Evolutionary conservation across 352 stramenopile species (phyloP).

Genomic region (Globisporangium echinulatum): DNA sequence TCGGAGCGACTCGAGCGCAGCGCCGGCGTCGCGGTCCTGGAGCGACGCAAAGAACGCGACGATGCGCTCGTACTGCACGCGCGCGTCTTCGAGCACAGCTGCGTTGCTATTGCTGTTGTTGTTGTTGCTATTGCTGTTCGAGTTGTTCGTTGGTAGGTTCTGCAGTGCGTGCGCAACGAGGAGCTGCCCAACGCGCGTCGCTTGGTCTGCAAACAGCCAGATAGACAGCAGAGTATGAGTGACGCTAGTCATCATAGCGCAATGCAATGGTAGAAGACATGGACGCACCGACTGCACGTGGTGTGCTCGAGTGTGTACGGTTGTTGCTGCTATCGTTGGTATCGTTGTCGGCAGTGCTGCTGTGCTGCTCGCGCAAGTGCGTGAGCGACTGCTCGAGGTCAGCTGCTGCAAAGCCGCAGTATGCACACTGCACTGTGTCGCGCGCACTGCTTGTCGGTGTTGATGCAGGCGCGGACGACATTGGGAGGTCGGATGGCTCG

Average conservation of each 20-base stretch:
- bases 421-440: constrained; percentile 21
- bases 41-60: constrained; percentile 32
- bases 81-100: constrained; percentile 42
- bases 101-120: constrained; percentile 16
- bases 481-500: constrained; percentile 13
- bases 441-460: constrained; percentile 5
- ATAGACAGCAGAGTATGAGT: neutral
- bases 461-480: constrained; percentile 3
- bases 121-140: neutral
- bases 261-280: neutral
- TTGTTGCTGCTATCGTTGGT: constrained; percentile 13
- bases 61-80: constrained; percentile 34
- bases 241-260: neutral
- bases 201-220: constrained; percentile 24
- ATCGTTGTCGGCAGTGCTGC: constrained; percentile 4
- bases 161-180: constrained; percentile 42
- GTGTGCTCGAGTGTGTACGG: constrained; percentile 1
- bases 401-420: constrained; percentile 36
- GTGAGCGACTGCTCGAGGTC: constrained; percentile 46
- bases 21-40: constrained; percentile 29
- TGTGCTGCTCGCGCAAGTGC: constrained; percentile 38
- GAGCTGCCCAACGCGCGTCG: constrained; percentile 51
- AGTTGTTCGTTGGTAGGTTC: constrained; percentile 9
- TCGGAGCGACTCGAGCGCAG: constrained; percentile 27
- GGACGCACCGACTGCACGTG: constrained; percentile 1